A percentile compares a stretch with the other conserved stretches of the same genome.
Conservation (phyloP, 1,284 basidiomycete genomes). For the Meira nashicola region DNA sequence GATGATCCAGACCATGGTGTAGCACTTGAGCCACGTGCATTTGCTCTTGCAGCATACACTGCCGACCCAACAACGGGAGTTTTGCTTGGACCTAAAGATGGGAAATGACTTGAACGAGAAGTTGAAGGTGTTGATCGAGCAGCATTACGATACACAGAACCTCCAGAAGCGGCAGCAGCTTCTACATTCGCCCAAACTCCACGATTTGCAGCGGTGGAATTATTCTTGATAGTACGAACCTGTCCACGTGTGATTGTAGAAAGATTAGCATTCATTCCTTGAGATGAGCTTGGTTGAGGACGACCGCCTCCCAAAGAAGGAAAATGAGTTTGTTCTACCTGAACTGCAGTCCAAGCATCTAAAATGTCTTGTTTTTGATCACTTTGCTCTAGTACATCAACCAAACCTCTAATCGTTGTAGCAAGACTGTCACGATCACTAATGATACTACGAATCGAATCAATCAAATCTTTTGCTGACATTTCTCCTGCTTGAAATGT, state of each 20-base stretch:
- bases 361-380: conserved; percentile 76
- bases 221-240: conserved; percentile 75
- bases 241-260: conserved; percentile 50
- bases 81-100: conserved; percentile 20
- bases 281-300: not conserved
- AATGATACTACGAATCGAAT: conserved; percentile 78
- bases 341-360: conserved; percentile 74
- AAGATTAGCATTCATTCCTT: not conserved
- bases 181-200: conserved; percentile 83
- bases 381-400: conserved; percentile 50
- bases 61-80: conserved; percentile 35
- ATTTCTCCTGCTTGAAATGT: conserved; percentile 75
- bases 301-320: conserved; percentile 19
- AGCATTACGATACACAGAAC: not conserved
- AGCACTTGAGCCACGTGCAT: conserved; percentile 6
- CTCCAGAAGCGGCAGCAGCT: conserved; percentile 62
- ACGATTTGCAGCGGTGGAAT: conserved; percentile 58
- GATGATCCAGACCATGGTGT: conserved; percentile 11
- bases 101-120: conserved; percentile 32
- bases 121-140: conserved; percentile 7
- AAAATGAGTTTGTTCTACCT: conserved; percentile 65
- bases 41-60: conserved; percentile 23
- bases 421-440: conserved; percentile 55
- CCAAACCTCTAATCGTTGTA: conserved; percentile 67
- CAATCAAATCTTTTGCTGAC: conserved; percentile 75